A percentile compares a stretch with the other conserved stretches of the same genome.
Conservation (phyloP, 805 yeast genomes). For the Wickerhamomyces sydowiorum region DNA sequence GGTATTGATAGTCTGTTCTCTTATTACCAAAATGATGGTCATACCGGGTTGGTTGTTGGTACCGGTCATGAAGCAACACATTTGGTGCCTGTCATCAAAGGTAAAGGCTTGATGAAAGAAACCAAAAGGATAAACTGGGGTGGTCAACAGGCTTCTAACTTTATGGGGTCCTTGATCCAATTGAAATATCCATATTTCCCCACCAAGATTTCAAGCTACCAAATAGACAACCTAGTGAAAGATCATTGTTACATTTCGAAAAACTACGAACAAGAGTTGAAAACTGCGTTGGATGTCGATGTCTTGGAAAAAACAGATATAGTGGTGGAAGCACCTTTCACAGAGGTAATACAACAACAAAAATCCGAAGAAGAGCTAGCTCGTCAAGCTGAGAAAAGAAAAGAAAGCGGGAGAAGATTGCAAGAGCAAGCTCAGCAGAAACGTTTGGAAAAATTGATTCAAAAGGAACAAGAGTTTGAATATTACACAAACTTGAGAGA, state of each 20-base stretch:
- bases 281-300: conserved; percentile 51
- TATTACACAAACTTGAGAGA: conserved; percentile 60
- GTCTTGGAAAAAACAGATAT: conserved; percentile 64
- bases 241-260: conserved; percentile 75
- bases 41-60: conserved; percentile 70
- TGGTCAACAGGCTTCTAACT: conserved; percentile 67
- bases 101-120: conserved; percentile 57
- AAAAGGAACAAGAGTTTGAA: conserved; percentile 73
- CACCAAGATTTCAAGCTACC: conserved; percentile 53
- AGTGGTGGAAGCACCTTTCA: conserved; percentile 77
- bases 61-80: conserved; percentile 81
- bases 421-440: conserved; percentile 91
- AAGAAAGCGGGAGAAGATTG: conserved; percentile 79
- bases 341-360: conserved; percentile 57
- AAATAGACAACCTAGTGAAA: conserved; percentile 61
- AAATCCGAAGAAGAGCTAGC: conserved; percentile 82
- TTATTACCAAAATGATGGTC: conserved; percentile 55
- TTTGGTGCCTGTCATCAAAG: conserved; percentile 75
- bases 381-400: conserved; percentile 69
- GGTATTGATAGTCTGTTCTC: conserved; percentile 85
- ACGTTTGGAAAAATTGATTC: conserved; percentile 70
- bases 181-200: conserved; percentile 94
- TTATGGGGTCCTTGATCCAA: conserved; percentile 53
- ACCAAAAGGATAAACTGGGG: conserved; percentile 90
- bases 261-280: conserved; percentile 62